Base-by-base conservation (phyloP, 169 alveolate genomes). In the Plasmodium cynomolgi region DNA sequence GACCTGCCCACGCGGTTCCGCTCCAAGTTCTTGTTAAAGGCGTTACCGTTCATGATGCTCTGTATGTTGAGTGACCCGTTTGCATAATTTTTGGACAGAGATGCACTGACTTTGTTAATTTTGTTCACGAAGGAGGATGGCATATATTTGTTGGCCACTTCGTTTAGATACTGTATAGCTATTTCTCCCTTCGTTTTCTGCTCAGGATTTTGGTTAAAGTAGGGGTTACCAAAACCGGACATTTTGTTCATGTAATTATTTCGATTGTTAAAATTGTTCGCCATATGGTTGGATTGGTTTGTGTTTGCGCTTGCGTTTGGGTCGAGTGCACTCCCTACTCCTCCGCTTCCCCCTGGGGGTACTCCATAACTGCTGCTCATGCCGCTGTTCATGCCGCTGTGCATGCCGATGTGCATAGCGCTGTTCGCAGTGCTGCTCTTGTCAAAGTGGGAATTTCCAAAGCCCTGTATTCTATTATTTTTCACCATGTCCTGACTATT, bases 161-260 rank as follows among this genome's bases (percentile, higher is more conserved):
- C 94, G 50, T 88, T 88, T 23, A 88, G 44, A 88, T 88, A 88
- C 71, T 88, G 68, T 1, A 88, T 77, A 29, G 94, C 94, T 6
- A 88, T 88, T 88, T 88, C 94, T 37, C 94, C 83, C 41, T 88
- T 88, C 4, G 94, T 88, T 79, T 88, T 88, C 71, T 77, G 94
- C 0, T 2, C 72, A 26, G 88, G 90, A 26, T 88, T 88, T 58
- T 88, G 94, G 47, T 88, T 88, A 88, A 88, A 88, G 41, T 88
- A 73, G 7, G 94, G 94, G 7, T 88, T 88, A 1, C 94, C 88
- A 88, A 88, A 88, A 26, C 94, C 94, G 20, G 88, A 39, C 94
- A 88, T 88, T 88, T 88, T 88, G 47, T n/a, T 79, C 81, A 62
- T 79, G 82, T 88, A 88, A 85, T 85, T 85, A 68, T 79, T 79